A percentile compares a stretch with the other conserved stretches of the same genome.
Evolutionary conservation across 1,284 basidiomycete genomes (phyloP).

Genomic region (Pyrrhoderma noxium): DNA sequence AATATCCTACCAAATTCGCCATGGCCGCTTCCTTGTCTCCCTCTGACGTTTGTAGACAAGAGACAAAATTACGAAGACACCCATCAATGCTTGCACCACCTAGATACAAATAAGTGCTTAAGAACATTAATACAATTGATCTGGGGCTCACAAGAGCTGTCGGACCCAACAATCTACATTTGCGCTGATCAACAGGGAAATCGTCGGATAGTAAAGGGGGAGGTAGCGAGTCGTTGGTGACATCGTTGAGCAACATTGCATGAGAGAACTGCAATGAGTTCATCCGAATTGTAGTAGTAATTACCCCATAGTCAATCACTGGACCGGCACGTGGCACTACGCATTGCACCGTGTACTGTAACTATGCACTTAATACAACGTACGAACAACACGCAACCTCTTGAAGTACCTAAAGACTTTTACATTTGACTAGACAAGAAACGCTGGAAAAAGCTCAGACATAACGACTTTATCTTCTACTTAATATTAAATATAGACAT

Average conservation of each 20-base stretch:
- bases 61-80: slow-evolving; percentile 77
- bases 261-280: no score
- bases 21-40: slow-evolving; percentile 79
- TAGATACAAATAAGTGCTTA: slow-evolving; percentile 24
- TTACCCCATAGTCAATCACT: no score
- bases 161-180: slow-evolving; percentile 59
- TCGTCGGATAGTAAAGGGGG: slow-evolving; percentile 18
- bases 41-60: slow-evolving; percentile 85
- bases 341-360: no score
- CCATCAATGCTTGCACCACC: slow-evolving; percentile 81
- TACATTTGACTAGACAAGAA: no score
- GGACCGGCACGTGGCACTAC: no score
- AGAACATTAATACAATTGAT: neutral
- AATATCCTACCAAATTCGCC: slow-evolving; percentile 76
- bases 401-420: neutral
- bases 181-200: slow-evolving; percentile 48
- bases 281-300: no score
- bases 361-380: neutral
- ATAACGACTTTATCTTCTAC: no score
- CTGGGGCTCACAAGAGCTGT: slow-evolving; percentile 49
- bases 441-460: no score
- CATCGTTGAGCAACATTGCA: slow-evolving; percentile 6
- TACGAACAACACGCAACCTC: neutral
- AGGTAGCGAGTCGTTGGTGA: neutral
- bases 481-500: slow-evolving; percentile 7